phyloP scores from a whole-genome alignment of 2,329 filamentous ascomycete species.

The Amesomyces nigricolor region DNA sequence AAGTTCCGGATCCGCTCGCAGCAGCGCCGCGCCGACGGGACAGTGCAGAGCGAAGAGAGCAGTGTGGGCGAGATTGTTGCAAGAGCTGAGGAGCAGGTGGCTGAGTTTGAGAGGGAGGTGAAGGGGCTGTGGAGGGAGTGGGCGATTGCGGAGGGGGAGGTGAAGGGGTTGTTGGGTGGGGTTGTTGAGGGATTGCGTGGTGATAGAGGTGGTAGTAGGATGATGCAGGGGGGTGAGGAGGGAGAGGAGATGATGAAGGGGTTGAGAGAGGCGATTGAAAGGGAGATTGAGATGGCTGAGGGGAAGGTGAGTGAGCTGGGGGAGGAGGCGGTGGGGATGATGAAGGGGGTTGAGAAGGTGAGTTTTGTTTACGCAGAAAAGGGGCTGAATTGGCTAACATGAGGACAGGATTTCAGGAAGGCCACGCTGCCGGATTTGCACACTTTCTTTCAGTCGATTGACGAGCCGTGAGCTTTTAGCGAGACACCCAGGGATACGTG shows the following conservation, averaged over 20 bases:
- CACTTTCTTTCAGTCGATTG: constrained; percentile 20
- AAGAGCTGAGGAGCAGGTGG: constrained; percentile 3
- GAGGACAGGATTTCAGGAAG: constrained; percentile 19
- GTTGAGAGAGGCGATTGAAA: constrained; percentile 13
- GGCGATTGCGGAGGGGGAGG: constrained; percentile 16
- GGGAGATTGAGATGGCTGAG: constrained; percentile 18
- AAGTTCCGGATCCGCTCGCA: constrained; percentile 15
- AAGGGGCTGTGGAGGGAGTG: constrained; percentile 19
- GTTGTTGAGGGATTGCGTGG: neutral
- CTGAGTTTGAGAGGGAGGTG: constrained; percentile 15
- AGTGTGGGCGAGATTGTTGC: constrained; percentile 14
- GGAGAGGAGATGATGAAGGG: constrained; percentile 6
- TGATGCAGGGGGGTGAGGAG: neutral
- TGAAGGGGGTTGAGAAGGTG: constrained; percentile 23
- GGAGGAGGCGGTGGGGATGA: constrained; percentile 12
- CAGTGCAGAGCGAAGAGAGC: neutral
- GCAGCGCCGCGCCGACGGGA: constrained; percentile 7
- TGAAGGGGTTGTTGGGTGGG: constrained; percentile 8
- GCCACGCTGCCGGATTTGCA: constrained; percentile 19
- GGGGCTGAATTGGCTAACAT: neutral
- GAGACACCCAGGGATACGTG: neutral
- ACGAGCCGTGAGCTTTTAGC: constrained; percentile 14
- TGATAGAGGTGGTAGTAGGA: neutral
- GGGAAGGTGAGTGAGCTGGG: constrained; percentile 14
- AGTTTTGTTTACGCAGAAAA: neutral